These are phyloP conservation scores for Kluyveromyces siamensis DNA, from an alignment of 805 yeast species.

Conservation along the genomic window DNA sequence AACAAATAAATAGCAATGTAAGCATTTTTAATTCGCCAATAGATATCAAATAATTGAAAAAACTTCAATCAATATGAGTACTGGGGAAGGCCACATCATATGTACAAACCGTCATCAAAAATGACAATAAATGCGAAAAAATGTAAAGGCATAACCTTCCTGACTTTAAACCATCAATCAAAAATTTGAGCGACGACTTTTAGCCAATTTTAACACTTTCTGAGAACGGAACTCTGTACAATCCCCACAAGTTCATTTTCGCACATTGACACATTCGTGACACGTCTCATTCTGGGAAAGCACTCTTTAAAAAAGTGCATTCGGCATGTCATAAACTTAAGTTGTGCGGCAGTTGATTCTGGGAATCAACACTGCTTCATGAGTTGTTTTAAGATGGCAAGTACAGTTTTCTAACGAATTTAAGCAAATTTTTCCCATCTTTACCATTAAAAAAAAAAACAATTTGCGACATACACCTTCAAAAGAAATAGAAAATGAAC, in stretches of 20 bases:
- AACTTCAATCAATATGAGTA: not conserved
- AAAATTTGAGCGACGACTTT: not conserved
- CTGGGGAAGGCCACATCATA: no score
- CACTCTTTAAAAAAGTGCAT: not conserved
- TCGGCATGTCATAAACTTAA: constrained; percentile 24
- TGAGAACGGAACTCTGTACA: not conserved
- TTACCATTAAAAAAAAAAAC: not conserved
- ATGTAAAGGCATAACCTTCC: not conserved
- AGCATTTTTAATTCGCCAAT: not conserved
- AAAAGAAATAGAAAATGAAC: not conserved
- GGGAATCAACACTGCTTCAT: not conserved
- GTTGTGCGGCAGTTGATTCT: constrained; percentile 19
- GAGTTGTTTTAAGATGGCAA: not conserved
- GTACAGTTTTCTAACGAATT: not conserved
- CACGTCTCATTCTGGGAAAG: constrained; percentile 7
- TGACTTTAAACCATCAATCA: not conserved
- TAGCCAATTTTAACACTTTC: not conserved
- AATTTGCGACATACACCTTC: not conserved
- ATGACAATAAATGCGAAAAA: not conserved
- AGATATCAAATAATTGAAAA: not conserved
- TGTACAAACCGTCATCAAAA: not conserved
- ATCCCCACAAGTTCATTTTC: constrained; percentile 11
- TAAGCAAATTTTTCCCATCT: not conserved
- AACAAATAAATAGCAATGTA: not conserved
- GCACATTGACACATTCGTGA: constrained; percentile 31